phyloP scores from a whole-genome alignment of 768 basidiomycete genomes.

The Termitomyces bulborhizus region DNA sequence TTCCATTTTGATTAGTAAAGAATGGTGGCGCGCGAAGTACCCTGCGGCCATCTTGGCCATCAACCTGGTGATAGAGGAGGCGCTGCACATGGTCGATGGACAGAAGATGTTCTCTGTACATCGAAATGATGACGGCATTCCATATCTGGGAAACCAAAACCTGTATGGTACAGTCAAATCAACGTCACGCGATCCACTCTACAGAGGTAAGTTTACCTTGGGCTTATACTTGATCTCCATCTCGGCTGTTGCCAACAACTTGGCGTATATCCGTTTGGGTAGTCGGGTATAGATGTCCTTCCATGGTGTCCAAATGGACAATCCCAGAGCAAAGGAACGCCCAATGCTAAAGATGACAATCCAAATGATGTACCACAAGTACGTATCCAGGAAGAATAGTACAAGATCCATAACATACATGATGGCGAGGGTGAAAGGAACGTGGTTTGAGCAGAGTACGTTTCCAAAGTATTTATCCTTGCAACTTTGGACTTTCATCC shows the following conservation, averaged over 20 bases:
- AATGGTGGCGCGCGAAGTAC: constrained; percentile 95
- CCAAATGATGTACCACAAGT: constrained; percentile 99
- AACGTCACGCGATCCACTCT: neutral
- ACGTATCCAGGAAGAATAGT: constrained; percentile 99
- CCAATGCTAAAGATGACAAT: constrained; percentile 90
- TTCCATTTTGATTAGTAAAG: constrained; percentile 87
- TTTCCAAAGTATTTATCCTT: constrained; percentile 77
- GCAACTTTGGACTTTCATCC: constrained; percentile 90
- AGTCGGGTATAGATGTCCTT: constrained; percentile 93
- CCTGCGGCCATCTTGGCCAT: constrained; percentile 81
- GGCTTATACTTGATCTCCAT: constrained; percentile 99
- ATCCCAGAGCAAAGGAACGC: constrained; percentile 84
- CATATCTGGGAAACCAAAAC: constrained; percentile 98
- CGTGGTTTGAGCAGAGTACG: constrained; percentile 84
- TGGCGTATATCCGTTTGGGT: constrained; percentile 97
- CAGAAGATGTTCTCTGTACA: constrained; percentile 98
- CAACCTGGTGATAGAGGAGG: constrained; percentile 94
- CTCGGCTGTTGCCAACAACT: constrained; percentile 89
- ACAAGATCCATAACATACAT: constrained; percentile 99
- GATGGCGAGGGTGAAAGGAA: constrained; percentile 90
- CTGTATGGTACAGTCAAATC: constrained; percentile 20
- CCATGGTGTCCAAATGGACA: constrained; percentile 99
- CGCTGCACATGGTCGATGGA: constrained; percentile 99
- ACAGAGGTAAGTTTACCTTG: constrained; percentile 45
- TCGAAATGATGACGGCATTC: constrained; percentile 99